Conservation (phyloP, 768 basidiomycete species). For the Macrolepiota fuliginosa region DNA sequence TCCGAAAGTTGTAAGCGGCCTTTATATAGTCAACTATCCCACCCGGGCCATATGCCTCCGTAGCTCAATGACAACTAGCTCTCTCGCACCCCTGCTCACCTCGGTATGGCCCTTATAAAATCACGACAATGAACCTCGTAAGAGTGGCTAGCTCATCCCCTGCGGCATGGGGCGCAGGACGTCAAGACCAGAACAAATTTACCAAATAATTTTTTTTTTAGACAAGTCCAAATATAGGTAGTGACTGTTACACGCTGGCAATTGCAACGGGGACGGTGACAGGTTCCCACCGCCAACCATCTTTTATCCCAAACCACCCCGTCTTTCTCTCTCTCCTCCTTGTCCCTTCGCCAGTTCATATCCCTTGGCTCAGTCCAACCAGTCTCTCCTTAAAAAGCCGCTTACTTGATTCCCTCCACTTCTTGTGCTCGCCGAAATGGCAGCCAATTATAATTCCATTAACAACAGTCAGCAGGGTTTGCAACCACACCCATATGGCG, state of each 20-base stretch:
- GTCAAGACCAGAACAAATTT: neutral
- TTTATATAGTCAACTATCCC: neutral
- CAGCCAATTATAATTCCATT: constrained; percentile 6
- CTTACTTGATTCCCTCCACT: neutral
- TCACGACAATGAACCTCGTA: neutral
- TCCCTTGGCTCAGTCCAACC: constrained; percentile 1
- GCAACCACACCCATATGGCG: constrained; percentile 12
- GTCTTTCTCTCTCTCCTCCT: neutral
- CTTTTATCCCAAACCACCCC: neutral
- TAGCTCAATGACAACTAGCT: neutral
- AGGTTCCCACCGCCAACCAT: neutral
- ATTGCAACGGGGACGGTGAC: neutral
- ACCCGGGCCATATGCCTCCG: neutral
- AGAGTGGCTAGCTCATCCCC: neutral
- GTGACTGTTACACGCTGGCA: constrained; percentile 1
- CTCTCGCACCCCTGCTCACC: neutral
- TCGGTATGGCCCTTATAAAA: neutral
- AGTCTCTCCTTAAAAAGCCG: constrained; percentile 7
- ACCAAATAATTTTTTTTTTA: neutral
- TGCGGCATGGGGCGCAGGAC: neutral
- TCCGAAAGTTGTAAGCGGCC: neutral
- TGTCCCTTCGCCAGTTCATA: neutral
- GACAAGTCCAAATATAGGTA: neutral
- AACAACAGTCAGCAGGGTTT: constrained; percentile 8
- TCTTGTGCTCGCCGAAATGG: constrained; percentile 7